A percentile compares a stretch with the other conserved stretches of the same genome.
phyloP scores from a whole-genome alignment of 176 grass and related monocot species.

The Juncus effusus region DNA sequence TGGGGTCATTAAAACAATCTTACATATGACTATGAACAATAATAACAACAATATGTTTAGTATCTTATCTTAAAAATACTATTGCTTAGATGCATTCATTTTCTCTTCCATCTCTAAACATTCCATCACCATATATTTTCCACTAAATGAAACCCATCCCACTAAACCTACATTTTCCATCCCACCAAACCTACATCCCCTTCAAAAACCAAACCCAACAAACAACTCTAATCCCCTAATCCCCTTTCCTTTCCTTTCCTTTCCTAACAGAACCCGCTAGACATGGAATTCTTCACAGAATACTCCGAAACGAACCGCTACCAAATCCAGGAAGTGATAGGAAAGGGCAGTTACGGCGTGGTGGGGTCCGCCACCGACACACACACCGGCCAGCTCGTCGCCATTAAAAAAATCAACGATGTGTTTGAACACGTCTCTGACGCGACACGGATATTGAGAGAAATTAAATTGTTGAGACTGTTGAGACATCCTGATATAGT shows the following conservation, averaged over 20 bases:
- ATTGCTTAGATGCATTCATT: no score
- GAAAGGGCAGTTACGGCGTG: constrained; percentile 80
- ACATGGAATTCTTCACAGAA: constrained; percentile 83
- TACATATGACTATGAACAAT: no score
- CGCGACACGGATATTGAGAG: constrained; percentile 61
- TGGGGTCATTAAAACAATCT: no score
- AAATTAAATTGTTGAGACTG: constrained; percentile 77
- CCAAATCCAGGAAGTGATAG: constrained; percentile 70
- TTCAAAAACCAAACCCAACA: no score
- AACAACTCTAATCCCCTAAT: background rate
- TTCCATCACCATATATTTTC: no score
- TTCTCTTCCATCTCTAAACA: no score
- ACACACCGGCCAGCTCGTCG: constrained; percentile 60
- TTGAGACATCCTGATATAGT: constrained; percentile 75
- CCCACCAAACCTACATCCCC: no score
- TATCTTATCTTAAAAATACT: no score
- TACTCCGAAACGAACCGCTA: constrained; percentile 68
- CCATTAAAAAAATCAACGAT: constrained; percentile 84
- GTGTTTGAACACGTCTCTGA: constrained; percentile 73
- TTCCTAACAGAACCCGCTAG: constrained; percentile 34
- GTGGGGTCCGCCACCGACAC: constrained; percentile 74
- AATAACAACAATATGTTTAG: no score
- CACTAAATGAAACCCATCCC: no score
- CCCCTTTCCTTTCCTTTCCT: constrained; percentile 6
- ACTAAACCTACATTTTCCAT: no score